Base-by-base conservation (phyloP, 805 yeast species). In the Myxozyma lipomycoides region DNA sequence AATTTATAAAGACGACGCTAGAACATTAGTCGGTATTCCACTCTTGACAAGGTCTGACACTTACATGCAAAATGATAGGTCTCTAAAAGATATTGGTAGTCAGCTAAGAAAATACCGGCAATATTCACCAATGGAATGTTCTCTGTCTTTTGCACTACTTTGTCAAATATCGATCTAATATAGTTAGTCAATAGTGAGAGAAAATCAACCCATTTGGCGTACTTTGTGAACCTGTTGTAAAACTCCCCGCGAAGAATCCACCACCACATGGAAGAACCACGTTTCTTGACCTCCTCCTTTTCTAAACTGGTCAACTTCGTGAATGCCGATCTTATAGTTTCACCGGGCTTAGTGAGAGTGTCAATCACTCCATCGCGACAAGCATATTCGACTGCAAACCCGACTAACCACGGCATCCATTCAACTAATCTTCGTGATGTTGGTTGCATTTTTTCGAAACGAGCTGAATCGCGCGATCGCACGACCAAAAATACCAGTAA, bases 371-470 rank as follows among this genome's bases (percentile, higher is more conserved):
- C 51, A 38, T 58, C 59, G 7, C 67, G 60, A 18, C 70, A 58
- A 30, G 60, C 19, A n/a, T 61, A 57, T 49, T 71, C 75, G 4
- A 69, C 43, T 2, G 60, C 58, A 7, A 67, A 25, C 3, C 75
- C 75, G 15, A 62, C 49, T 2, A 67, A 37, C 75, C 75, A 71
- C 2, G 75, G 75, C 12, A 65, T 61, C 75, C 74, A 72, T 41
- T 63, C 62, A 12, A 50, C 18, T 34, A 40, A 21, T 23, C 12
- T 7, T 18, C 36, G 15, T 6, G 24, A 5, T n/a, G 12, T 12
- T 3, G 21, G 26, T 18, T 19, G n/a, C 12, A 19, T 7, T 6
- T 23, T 22, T 12, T 26, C 7, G 7, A 25, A 23, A 3, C 36
- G 25, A 12, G 15, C 18, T 2, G 25, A 15, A 3, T 25, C 19